phyloP scores from a whole-genome alignment of 768 basidiomycete species.

The Amanita fuliginea region DNA sequence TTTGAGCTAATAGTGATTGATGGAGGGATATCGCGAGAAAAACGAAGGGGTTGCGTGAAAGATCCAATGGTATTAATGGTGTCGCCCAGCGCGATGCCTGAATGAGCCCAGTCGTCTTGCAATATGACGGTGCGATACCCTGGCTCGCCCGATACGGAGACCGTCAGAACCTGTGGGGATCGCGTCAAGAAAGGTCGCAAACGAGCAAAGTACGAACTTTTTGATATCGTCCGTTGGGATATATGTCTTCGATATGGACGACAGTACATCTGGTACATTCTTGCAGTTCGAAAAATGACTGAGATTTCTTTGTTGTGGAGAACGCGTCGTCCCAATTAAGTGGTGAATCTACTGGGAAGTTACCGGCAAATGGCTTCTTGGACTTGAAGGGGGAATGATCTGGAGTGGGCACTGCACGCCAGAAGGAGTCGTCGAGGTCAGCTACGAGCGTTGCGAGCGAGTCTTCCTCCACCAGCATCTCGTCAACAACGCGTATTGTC shows the following conservation, averaged over 20 bases:
- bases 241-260: conserved; percentile 28
- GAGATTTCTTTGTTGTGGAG: background rate
- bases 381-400: conserved; percentile 20
- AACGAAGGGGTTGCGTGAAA: conserved; percentile 18
- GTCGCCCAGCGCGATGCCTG: conserved; percentile 60
- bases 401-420: conserved; percentile 29
- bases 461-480: background rate
- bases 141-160: conserved; percentile 28
- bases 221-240: conserved; percentile 18
- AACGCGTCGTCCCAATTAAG: too few species aligned
- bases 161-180: conserved; percentile 34
- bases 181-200: background rate
- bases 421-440: conserved; percentile 45
- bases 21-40: conserved; percentile 22
- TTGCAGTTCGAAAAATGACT: background rate
- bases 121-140: conserved; percentile 44
- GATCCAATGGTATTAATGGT: conserved; percentile 65
- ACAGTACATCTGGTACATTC: conserved; percentile 47
- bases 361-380: background rate
- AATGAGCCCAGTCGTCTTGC: conserved; percentile 67
- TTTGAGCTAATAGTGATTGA: conserved; percentile 24
- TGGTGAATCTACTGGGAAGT: too few species aligned
- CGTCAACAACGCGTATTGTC: background rate
- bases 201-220: conserved; percentile 25
- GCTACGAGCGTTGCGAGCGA: conserved; percentile 4